Conservation (phyloP, 495 filamentous ascomycete species). For the Aspergillus biplanus region DNA sequence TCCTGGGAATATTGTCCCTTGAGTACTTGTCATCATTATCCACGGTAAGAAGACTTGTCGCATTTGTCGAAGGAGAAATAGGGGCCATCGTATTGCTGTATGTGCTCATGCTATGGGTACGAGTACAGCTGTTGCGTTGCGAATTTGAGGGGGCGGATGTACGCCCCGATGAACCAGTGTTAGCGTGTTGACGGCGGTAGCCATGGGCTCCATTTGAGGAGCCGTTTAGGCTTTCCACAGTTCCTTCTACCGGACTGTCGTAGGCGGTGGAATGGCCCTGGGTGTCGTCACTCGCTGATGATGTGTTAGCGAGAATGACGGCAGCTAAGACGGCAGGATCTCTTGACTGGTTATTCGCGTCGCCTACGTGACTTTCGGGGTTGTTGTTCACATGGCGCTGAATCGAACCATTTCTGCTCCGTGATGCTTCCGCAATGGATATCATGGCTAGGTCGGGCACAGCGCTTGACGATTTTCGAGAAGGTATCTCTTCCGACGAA, state of each 20-base stretch:
- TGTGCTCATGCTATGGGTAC: constrained; percentile 47
- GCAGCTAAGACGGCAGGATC: constrained; percentile 41
- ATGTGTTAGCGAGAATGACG: constrained; percentile 36
- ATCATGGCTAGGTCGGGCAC: constrained; percentile 39
- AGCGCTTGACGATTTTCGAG: constrained; percentile 44
- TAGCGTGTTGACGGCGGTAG: constrained; percentile 39
- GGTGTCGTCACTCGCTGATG: constrained; percentile 16
- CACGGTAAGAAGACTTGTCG: constrained; percentile 53
- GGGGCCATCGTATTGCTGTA: constrained; percentile 51
- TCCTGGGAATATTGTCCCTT: constrained; percentile 37
- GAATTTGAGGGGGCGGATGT: constrained; percentile 43
- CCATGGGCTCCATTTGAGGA: constrained; percentile 32
- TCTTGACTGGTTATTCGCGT: constrained; percentile 20
- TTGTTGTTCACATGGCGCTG: constrained; percentile 6
- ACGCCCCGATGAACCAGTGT: constrained; percentile 42
- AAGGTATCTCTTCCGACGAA: constrained; percentile 27
- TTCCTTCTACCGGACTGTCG: constrained; percentile 28
- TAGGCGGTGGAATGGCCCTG: constrained; percentile 19
- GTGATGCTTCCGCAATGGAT: constrained; percentile 31
- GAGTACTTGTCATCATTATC: constrained; percentile 51
- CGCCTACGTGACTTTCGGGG: constrained; percentile 7
- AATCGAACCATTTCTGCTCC: constrained; percentile 2
- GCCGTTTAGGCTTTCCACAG: constrained; percentile 36
- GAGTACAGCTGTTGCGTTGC: constrained; percentile 48
- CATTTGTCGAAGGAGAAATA: constrained; percentile 55